These are phyloP conservation scores for Beauveria pseudobassiana DNA, from an alignment of 2,329 filamentous ascomycete species.

Conservation along the genomic window DNA sequence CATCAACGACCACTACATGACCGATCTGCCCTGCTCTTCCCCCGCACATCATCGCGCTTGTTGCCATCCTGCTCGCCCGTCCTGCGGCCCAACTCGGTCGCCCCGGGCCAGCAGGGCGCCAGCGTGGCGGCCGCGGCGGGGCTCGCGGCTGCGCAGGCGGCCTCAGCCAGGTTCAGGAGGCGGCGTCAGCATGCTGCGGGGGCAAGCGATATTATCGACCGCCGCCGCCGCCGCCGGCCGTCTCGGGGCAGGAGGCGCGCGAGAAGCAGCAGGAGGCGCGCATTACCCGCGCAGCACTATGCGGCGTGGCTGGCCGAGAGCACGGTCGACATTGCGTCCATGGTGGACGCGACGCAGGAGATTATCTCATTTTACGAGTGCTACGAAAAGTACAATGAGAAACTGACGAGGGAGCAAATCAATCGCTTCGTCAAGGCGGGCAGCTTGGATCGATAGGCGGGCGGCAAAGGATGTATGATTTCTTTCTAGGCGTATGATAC, in stretches of 20 bases:
- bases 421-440: constrained; percentile 53
- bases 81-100: constrained; percentile 50
- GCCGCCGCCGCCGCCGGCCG: not conserved
- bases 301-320: constrained; percentile 81
- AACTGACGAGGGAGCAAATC: constrained; percentile 50
- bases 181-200: too few species aligned
- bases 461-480: not conserved
- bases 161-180: constrained; percentile 39
- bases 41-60: constrained; percentile 83
- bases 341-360: constrained; percentile 87
- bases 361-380: constrained; percentile 81
- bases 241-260: constrained; percentile 27
- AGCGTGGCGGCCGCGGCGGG: constrained; percentile 30
- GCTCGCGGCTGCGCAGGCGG: constrained; percentile 43
- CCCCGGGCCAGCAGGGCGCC: constrained; percentile 22
- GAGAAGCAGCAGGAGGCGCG: constrained; percentile 46
- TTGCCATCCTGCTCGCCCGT: constrained; percentile 77
- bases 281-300: constrained; percentile 53
- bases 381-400: constrained; percentile 54
- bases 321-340: constrained; percentile 72
- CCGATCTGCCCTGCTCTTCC: constrained; percentile 80
- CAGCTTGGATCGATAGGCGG: constrained; percentile 41
- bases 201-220: not conserved
- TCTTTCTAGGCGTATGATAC: constrained; percentile 5
- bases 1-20: constrained; percentile 89